Conservation (phyloP, 1,139 yeast species). For the Kurtzmaniella quercitrusa region DNA sequence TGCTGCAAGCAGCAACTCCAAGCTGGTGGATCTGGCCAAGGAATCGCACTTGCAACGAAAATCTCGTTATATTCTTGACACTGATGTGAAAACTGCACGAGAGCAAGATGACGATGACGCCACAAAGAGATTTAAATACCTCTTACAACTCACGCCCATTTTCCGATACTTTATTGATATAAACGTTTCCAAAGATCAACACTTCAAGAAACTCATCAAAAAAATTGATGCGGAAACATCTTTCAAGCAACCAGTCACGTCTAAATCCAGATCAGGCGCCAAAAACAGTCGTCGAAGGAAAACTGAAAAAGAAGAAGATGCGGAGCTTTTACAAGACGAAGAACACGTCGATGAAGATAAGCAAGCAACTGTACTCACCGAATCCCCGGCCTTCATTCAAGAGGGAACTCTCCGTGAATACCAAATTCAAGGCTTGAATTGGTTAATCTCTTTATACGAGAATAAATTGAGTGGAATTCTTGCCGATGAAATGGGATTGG, state of each 20-base stretch:
- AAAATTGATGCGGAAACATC: slow-evolving; percentile 30
- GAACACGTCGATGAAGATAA: slow-evolving; percentile 45
- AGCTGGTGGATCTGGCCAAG: not conserved
- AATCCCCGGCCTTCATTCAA: slow-evolving; percentile 60
- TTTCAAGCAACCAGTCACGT: slow-evolving; percentile 19
- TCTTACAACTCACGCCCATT: slow-evolving; percentile 61
- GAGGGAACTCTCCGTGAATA: slow-evolving; percentile 66
- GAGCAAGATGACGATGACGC: slow-evolving; percentile 51
- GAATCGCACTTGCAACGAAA: slow-evolving; percentile 27
- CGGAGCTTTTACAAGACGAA: slow-evolving; percentile 58
- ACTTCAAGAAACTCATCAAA: slow-evolving; percentile 46
- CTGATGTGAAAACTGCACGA: slow-evolving; percentile 53
- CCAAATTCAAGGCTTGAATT: slow-evolving; percentile 89
- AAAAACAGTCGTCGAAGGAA: slow-evolving; percentile 42
- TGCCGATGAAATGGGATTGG: slow-evolving; percentile 98
- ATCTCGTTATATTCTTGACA: slow-evolving; percentile 44
- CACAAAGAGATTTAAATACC: slow-evolving; percentile 59
- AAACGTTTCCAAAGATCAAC: slow-evolving; percentile 61
- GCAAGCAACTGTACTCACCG: slow-evolving; percentile 53
- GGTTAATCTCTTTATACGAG: slow-evolving; percentile 81
- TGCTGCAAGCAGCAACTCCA: not conserved
- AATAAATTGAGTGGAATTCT: slow-evolving; percentile 85
- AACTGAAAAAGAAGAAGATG: slow-evolving; percentile 70
- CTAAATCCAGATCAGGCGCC: slow-evolving; percentile 10
- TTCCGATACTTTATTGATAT: slow-evolving; percentile 67